Conservation (phyloP, 129 eudicot genomes). For the Tanacetum coccineum region DNA sequence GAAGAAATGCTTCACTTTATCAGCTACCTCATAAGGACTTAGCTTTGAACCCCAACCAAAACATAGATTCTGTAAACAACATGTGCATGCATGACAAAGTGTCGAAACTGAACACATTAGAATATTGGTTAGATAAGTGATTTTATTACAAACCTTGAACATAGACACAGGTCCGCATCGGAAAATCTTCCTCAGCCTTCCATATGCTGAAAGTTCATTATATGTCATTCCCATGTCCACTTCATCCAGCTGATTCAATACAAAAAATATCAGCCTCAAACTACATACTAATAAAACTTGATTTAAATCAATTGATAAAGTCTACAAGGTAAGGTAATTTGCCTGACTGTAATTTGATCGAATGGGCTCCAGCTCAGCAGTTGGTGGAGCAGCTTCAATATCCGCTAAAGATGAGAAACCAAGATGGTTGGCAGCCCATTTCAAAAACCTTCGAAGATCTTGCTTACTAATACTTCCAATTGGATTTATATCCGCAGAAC, state of each 20-base stretch:
- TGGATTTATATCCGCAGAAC: constrained; percentile 96
- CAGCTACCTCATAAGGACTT: too few species aligned
- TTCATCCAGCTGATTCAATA: constrained; percentile 65
- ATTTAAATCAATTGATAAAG: too few species aligned
- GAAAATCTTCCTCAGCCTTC: constrained; percentile 87
- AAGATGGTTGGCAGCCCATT: constrained; percentile 87
- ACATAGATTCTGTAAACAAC: too few species aligned
- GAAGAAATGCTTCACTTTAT: constrained; percentile 95
- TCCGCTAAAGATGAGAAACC: constrained; percentile 89
- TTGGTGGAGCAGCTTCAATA: constrained; percentile 97
- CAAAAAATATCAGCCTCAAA: too few species aligned
- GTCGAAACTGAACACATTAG: too few species aligned
- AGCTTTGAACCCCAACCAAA: too few species aligned
- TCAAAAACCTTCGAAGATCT: constrained; percentile 76
- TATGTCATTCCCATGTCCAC: constrained; percentile 99
- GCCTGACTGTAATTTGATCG: constrained; percentile 91
- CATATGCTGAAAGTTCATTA: constrained; percentile 83
- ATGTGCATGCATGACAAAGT: too few species aligned
- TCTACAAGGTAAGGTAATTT: too few species aligned
- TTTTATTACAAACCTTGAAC: constrained; percentile 62
- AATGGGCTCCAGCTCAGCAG: constrained; percentile 97
- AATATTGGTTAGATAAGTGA: too few species aligned
- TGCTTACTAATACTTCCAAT: constrained; percentile 95
- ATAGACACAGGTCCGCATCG: constrained; percentile 95
- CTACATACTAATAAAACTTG: too few species aligned